Evolutionary conservation across 495 filamentous ascomycete genomes (phyloP), one percentile per base, ranked within the genome.

Genomic region (Bathelium albidoporum): DNA sequence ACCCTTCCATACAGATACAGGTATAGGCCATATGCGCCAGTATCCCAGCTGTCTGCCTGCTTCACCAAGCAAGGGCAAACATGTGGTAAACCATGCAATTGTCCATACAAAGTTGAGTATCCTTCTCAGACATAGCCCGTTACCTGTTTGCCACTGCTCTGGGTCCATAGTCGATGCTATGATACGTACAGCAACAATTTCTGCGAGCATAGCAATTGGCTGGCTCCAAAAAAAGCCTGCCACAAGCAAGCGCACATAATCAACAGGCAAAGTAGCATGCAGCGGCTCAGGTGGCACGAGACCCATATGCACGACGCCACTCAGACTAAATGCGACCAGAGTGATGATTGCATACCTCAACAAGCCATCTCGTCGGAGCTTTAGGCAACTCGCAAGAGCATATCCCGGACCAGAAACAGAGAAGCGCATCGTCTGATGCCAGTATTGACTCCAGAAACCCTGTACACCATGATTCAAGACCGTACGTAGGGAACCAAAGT

Each of bases 401-500:
- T 63, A 66, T 5, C 66, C 68, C 41, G 63, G 63, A 28, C 39
- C 66, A 9, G 65, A 59, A 1, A 66, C 58, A 11, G 62, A 59
- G 12, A 22, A 58, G 20, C 66, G 62, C 68, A 68, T 68, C 1
- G 61, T 64, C 53, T 68, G 68, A 41, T 70, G 66, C 68, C 65
- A 68, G 32, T 64, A 70, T 28, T 49, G 24, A 31, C 65, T 63
- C 68, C 65, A 68, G 66, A 70, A 66, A 14, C 66, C 66, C 1
- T 65, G 41, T 11, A 70, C 63, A 22, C 65, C 68, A 32, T 61
- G 44, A 26, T 1, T 9, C 14, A 65, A 58, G 55, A 70, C 61
- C 16, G 22, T 52, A 16, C 58, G 5, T 7, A 41, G 34, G 11
- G 64, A 59, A 24, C 67, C 67, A 58, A 64, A 69, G 62, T 66